A percentile compares a stretch with the other conserved stretches of the same genome.
Conservation (phyloP, 371 early-diverging fungal genomes). For the Mortierella sp. region DNA sequence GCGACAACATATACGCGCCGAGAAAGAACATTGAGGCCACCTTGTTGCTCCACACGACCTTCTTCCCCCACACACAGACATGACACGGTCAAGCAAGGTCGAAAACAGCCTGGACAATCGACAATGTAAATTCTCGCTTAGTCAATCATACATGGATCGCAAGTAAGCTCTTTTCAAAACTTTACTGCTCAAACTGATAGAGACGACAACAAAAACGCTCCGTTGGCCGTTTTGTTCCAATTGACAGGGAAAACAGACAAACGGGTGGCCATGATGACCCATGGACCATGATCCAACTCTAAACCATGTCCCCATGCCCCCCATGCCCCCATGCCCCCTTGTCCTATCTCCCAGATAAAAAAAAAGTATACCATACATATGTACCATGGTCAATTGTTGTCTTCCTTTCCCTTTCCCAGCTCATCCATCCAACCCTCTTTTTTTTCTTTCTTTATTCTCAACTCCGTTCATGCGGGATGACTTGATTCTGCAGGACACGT, state of each 20-base stretch:
- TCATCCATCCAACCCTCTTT: not conserved
- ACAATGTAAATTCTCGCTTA: not conserved
- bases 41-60: not conserved
- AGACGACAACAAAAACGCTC: not conserved
- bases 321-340: no score
- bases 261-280: not conserved
- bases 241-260: not conserved
- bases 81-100: not conserved
- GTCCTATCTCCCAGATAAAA: not conserved
- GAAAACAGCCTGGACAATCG: not conserved
- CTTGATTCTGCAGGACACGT: constrained; percentile 11
- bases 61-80: not conserved
- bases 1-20: not conserved
- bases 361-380: not conserved
- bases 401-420: not conserved
- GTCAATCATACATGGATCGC: not conserved
- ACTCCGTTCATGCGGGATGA: constrained; percentile 14
- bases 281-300: not conserved
- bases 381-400: not conserved
- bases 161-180: not conserved
- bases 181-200: no score
- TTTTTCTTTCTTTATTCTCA: not conserved
- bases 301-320: not conserved
- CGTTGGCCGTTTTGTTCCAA: constrained; percentile 9
- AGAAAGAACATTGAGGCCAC: not conserved